Percentiles rank a stretch among this genome's conserved stretches.
These are phyloP conservation scores for Artomyces pyxidatus DNA, from an alignment of 768 basidiomycete species.

Conservation along the genomic window DNA sequence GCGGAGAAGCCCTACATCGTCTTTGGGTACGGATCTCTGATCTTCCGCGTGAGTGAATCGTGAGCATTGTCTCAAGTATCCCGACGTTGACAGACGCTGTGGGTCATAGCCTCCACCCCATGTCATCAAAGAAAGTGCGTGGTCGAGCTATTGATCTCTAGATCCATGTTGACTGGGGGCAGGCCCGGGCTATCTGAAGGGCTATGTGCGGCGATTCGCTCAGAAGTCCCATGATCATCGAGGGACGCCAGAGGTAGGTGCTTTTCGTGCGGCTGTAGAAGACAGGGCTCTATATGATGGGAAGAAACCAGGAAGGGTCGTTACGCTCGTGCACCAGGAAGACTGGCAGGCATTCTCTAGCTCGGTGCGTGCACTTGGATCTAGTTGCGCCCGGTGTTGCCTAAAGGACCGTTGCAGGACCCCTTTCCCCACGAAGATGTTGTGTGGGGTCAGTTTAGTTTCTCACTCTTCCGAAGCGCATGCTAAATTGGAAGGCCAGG, in stretches of 20 bases:
- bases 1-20: slow-evolving; percentile 72
- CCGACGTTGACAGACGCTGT: not conserved
- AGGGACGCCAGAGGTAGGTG: slow-evolving; percentile 70
- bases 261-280: not conserved
- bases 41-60: slow-evolving; percentile 63
- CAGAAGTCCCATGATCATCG: slow-evolving; percentile 91
- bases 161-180: too few relatives aligned
- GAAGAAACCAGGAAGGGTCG: slow-evolving; percentile 81
- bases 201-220: slow-evolving; percentile 84
- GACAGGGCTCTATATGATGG: not conserved
- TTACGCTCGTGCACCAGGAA: slow-evolving; percentile 80
- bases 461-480: not conserved
- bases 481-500: slow-evolving; percentile 34
- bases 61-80: not conserved
- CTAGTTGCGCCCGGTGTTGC: slow-evolving; percentile 13
- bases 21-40: slow-evolving; percentile 90
- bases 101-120: slow-evolving; percentile 70
- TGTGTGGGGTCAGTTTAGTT: slow-evolving; percentile 65
- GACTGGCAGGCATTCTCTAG: slow-evolving; percentile 77
- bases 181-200: slow-evolving; percentile 83
- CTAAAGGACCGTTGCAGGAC: slow-evolving; percentile 35
- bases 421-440: slow-evolving; percentile 63
- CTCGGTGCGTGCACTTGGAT: slow-evolving; percentile 37
- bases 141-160: too few relatives aligned
- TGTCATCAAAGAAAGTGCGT: slow-evolving; percentile 55